A percentile compares a stretch with the other conserved stretches of the same genome.
These are phyloP conservation scores for Parasarocladium wereldwijsianum DNA, from an alignment of 2,329 filamentous ascomycete species.

Conservation along the genomic window DNA sequence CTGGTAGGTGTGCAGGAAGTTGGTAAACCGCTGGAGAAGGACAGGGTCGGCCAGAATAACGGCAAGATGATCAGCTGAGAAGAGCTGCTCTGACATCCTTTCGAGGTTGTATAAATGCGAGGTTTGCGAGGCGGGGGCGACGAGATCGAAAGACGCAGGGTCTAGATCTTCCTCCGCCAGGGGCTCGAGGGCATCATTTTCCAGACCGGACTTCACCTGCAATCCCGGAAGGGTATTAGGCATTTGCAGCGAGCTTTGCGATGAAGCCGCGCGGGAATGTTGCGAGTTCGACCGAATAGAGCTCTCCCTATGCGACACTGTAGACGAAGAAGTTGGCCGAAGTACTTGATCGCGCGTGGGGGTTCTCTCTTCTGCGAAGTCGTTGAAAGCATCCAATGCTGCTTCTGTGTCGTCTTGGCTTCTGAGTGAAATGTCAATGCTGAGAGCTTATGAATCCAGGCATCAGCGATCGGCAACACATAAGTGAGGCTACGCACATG, in stretches of 20 bases:
- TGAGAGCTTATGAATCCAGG: too few relatives aligned
- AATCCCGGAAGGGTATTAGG: constrained; percentile 7
- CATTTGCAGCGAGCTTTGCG: neutral
- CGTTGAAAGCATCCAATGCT: constrained; percentile 1
- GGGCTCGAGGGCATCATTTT: constrained; percentile 19
- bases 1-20: constrained; percentile 45
- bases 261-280: neutral
- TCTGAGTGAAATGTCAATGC: neutral
- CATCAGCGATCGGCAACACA: neutral
- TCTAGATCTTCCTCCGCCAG: constrained; percentile 20
- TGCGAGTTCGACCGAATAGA: constrained; percentile 1
- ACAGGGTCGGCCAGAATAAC: constrained; percentile 50
- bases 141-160: constrained; percentile 21
- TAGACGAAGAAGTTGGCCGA: constrained; percentile 1
- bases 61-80: constrained; percentile 50
- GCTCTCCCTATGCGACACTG: constrained; percentile 1
- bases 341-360: neutral
- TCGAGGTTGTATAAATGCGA: constrained; percentile 36
- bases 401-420: neutral
- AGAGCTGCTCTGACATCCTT: constrained; percentile 45
- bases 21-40: constrained; percentile 49
- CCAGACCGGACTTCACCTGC: constrained; percentile 10
- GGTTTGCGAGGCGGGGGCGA: constrained; percentile 10
- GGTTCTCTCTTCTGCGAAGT: constrained; percentile 2
- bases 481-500: neutral